Conservation (phyloP, 257 asterid genomes). For the Gentiana dahurica region DNA sequence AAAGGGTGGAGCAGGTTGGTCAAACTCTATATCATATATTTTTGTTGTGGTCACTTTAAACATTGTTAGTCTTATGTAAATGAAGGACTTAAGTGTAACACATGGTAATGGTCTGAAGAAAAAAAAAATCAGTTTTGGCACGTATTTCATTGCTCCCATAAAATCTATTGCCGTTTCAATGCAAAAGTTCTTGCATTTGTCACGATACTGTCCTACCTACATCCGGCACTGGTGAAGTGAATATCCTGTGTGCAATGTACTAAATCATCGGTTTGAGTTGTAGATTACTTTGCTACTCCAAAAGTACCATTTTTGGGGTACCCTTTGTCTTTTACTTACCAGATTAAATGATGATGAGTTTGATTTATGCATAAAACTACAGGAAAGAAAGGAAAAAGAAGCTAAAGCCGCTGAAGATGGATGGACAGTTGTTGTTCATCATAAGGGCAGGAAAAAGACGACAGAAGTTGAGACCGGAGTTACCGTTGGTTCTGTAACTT, state of each 20-base stretch:
- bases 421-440: conserved; percentile 91
- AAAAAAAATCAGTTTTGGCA: too few species aligned
- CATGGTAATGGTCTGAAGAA: too few species aligned
- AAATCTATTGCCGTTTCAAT: too few species aligned
- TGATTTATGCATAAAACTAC: conserved; percentile 12
- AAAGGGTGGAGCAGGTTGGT: conserved; percentile 59
- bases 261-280: too few species aligned
- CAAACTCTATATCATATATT: too few species aligned
- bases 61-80: not conserved
- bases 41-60: not conserved
- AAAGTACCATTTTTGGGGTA: not conserved
- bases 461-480: conserved; percentile 78
- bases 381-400: conserved; percentile 75
- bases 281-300: too few species aligned
- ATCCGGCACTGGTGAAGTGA: too few species aligned
- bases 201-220: too few species aligned
- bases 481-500: conserved; percentile 80
- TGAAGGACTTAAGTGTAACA: not conserved
- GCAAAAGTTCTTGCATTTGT: too few species aligned
- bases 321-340: conserved; percentile 6
- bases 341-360: not conserved
- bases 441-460: conserved; percentile 89
- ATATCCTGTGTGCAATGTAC: too few species aligned
- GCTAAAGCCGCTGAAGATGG: conserved; percentile 87
- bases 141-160: too few species aligned